Evolutionary conservation across 78 protist genomes (phyloP).

Genomic region (Cavenderia fasciculata): DNA sequence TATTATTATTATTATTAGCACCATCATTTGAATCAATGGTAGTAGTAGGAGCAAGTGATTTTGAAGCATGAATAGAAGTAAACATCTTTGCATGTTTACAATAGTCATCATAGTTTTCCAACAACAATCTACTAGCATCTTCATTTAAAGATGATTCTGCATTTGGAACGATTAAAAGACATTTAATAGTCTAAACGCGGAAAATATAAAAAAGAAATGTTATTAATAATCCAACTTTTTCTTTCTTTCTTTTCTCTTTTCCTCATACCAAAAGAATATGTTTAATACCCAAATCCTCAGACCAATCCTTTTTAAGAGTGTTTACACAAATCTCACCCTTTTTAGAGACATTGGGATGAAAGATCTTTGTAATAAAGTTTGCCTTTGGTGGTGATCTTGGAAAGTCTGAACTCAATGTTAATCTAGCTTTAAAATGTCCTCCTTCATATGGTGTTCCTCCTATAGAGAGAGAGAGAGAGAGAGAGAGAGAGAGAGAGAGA

Average conservation of each 20-base stretch:
- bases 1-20: neutral
- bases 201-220: neutral
- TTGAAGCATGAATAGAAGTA: slow-evolving; percentile 87
- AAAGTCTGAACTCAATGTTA: slow-evolving; percentile 88
- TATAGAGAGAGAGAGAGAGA: too few relatives aligned
- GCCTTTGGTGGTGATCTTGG: slow-evolving; percentile 98
- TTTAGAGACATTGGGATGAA: slow-evolving; percentile 98
- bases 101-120: slow-evolving; percentile 94
- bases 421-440: slow-evolving; percentile 90
- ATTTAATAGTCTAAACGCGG: slow-evolving; percentile 86
- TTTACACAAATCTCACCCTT: slow-evolving; percentile 99
- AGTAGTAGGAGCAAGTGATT: neutral
- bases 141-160: slow-evolving; percentile 99
- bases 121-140: slow-evolving; percentile 96
- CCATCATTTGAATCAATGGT: neutral
- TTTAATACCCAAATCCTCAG: slow-evolving; percentile 86
- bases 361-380: slow-evolving; percentile 95
- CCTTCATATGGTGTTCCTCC: slow-evolving; percentile 98
- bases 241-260: too few relatives aligned
- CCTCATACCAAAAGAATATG: slow-evolving; percentile 91
- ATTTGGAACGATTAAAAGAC: slow-evolving; percentile 98
- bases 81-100: slow-evolving; percentile 87
- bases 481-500: too few relatives aligned
- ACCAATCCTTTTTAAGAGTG: slow-evolving; percentile 98
- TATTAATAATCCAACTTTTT: neutral